Conservation (phyloP, 305 asterid species). For the Ilex paraguariensis region DNA sequence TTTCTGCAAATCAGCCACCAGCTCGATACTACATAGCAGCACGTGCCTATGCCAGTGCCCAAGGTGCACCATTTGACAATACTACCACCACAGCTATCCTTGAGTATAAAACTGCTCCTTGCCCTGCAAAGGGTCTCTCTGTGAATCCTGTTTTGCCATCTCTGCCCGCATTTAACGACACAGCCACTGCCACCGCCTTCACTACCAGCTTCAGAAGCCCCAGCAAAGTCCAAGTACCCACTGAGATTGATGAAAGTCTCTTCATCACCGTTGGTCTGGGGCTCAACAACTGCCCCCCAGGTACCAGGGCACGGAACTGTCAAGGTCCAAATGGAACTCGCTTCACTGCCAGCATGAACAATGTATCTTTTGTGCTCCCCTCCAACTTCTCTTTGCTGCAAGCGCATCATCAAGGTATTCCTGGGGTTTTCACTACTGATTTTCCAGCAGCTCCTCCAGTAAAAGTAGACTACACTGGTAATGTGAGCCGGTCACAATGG, state of each 20-base stretch:
- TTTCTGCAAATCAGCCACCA: neutral
- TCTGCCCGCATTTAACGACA: neutral
- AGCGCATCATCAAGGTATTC: neutral
- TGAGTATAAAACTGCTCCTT: neutral
- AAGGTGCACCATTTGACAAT: neutral
- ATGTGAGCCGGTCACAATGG: neutral
- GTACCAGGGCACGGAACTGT: neutral
- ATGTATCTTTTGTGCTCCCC: neutral
- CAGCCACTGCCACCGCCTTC: neutral
- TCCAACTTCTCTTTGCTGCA: neutral
- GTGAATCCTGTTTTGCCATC: neutral
- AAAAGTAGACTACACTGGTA: neutral
- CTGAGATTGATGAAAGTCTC: neutral
- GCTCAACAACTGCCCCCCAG: neutral
- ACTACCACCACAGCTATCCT: neutral
- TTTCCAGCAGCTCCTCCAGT: neutral
- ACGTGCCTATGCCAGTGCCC: neutral
- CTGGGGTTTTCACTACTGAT: neutral
- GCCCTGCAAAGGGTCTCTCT: neutral
- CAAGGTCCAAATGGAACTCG: constrained; percentile 1
- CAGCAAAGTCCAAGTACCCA: neutral
- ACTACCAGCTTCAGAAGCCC: neutral
- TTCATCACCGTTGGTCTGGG: neutral
- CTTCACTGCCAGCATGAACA: neutral
- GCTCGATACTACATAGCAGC: neutral